Percentiles rank a stretch among this genome's conserved stretches.
phyloP scores from a whole-genome alignment of 805 yeast species.

The Cyberlindnera galapagoensis region DNA sequence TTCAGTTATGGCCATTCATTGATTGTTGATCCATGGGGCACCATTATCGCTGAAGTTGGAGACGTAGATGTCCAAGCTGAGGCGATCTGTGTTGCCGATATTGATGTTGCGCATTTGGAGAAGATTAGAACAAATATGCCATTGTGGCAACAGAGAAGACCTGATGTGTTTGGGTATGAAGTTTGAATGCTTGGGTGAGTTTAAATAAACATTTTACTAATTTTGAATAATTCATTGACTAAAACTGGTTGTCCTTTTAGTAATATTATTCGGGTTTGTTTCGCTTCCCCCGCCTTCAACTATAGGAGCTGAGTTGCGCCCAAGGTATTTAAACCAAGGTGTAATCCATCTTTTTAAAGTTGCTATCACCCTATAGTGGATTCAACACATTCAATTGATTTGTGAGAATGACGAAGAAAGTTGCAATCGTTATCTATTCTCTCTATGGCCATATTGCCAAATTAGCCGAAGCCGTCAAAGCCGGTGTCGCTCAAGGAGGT shows the following conservation, averaged over 20 bases:
- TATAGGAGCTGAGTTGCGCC: too few relatives aligned
- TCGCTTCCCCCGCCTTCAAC: too few relatives aligned
- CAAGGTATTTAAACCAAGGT: too few relatives aligned
- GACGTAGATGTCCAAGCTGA: constrained; percentile 36
- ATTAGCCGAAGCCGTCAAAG: constrained; percentile 60
- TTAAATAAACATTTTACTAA: too few relatives aligned
- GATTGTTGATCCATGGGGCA: constrained; percentile 92
- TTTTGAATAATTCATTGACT: too few relatives aligned
- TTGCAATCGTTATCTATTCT: constrained; percentile 65
- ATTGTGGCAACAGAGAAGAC: constrained; percentile 63
- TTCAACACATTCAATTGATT: too few relatives aligned
- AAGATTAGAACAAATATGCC: constrained; percentile 69
- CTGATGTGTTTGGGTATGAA: constrained; percentile 40
- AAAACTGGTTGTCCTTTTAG: too few relatives aligned
- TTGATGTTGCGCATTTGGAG: constrained; percentile 46
- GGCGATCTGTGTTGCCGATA: constrained; percentile 55
- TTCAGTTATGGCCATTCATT: constrained; percentile 83
- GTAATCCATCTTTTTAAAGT: too few relatives aligned
- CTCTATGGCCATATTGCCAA: constrained; percentile 70
- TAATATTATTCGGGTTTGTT: too few relatives aligned
- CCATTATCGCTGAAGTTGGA: constrained; percentile 52
- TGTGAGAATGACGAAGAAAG: constrained; percentile 2
- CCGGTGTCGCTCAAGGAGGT: constrained; percentile 65
- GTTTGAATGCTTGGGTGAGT: constrained; percentile 10
- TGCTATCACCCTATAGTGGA: too few relatives aligned